Percentiles rank a stretch among this genome's conserved stretches.
These are phyloP conservation scores for Tremellales sp. DNA, from an alignment of 1,284 basidiomycete species.

Conservation along the genomic window DNA sequence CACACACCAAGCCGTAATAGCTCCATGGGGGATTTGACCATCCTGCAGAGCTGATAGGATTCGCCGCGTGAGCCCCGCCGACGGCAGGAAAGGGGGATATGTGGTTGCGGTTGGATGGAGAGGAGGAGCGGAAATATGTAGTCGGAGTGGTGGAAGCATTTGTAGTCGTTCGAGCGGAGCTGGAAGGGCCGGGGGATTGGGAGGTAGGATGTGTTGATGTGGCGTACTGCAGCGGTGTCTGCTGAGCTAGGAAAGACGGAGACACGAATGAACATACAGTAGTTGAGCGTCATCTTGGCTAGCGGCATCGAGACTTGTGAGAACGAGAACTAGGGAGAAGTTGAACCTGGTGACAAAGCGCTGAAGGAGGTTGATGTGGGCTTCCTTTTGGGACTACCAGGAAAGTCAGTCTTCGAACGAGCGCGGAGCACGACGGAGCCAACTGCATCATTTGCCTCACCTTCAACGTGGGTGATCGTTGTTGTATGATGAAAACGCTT, in stretches of 20 bases:
- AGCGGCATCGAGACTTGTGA: slow-evolving; percentile 69
- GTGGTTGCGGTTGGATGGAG: slow-evolving; percentile 29
- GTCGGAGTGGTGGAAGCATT: slow-evolving; percentile 52
- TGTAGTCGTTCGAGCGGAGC: slow-evolving; percentile 49
- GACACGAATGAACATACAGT: slow-evolving; percentile 54
- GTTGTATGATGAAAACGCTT: slow-evolving; percentile 61
- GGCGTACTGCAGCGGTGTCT: slow-evolving; percentile 39
- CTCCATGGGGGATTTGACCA: slow-evolving; percentile 23
- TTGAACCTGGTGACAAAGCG: slow-evolving; percentile 56
- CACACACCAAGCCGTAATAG: slow-evolving; percentile 56
- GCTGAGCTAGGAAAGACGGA: neutral
- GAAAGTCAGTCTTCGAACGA: too few relatives aligned
- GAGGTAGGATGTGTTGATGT: slow-evolving; percentile 44
- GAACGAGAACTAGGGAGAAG: slow-evolving; percentile 57
- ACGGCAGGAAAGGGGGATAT: slow-evolving; percentile 55
- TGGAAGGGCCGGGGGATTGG: slow-evolving; percentile 49
- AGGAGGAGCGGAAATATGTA: slow-evolving; percentile 50
- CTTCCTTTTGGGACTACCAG: slow-evolving; percentile 67
- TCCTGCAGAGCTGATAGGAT: slow-evolving; percentile 54
- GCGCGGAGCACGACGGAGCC: neutral
- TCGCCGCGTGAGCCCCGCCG: slow-evolving; percentile 66
- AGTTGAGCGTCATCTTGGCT: slow-evolving; percentile 71
- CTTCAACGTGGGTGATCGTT: slow-evolving; percentile 70
- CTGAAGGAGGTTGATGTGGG: slow-evolving; percentile 59
- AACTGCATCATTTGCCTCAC: slow-evolving; percentile 44